These are phyloP conservation scores for Ganoderma meredithae DNA, from an alignment of 1,284 basidiomycete genomes.

Conservation along the genomic window DNA sequence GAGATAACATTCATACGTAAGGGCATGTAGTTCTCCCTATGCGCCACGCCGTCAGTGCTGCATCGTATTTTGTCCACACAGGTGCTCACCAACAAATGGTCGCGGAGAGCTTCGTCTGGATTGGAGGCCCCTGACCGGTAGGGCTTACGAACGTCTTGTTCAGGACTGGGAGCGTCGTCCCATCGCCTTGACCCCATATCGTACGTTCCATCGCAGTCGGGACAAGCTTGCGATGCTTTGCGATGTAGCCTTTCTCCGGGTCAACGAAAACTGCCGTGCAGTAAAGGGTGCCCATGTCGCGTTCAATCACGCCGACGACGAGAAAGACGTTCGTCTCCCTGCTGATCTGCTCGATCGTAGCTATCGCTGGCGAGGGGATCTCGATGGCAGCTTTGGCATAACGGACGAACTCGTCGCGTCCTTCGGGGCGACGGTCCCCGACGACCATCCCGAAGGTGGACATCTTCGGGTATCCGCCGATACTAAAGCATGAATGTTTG, in stretches of 20 bases:
- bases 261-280: constrained; percentile 75
- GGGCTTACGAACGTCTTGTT: constrained; percentile 37
- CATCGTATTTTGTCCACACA: neutral
- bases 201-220: constrained; percentile 75
- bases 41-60: neutral
- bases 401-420: constrained; percentile 67
- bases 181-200: constrained; percentile 70
- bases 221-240: constrained; percentile 76
- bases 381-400: constrained; percentile 66
- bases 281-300: constrained; percentile 71
- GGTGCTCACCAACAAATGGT: constrained; percentile 70
- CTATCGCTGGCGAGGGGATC: constrained; percentile 58
- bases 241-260: constrained; percentile 61
- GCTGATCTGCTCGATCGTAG: constrained; percentile 59
- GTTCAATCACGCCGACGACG: constrained; percentile 75
- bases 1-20: constrained; percentile 49
- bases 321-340: constrained; percentile 62
- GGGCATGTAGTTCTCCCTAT: constrained; percentile 83
- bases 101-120: constrained; percentile 63
- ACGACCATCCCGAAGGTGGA: constrained; percentile 66
- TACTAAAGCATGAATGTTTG: constrained; percentile 45
- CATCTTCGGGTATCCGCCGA: constrained; percentile 74
- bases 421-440: constrained; percentile 58
- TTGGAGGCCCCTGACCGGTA: constrained; percentile 34
- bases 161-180: constrained; percentile 43